phyloP scores from a whole-genome alignment of 768 basidiomycete species.

The Butyriboletus loyo region DNA sequence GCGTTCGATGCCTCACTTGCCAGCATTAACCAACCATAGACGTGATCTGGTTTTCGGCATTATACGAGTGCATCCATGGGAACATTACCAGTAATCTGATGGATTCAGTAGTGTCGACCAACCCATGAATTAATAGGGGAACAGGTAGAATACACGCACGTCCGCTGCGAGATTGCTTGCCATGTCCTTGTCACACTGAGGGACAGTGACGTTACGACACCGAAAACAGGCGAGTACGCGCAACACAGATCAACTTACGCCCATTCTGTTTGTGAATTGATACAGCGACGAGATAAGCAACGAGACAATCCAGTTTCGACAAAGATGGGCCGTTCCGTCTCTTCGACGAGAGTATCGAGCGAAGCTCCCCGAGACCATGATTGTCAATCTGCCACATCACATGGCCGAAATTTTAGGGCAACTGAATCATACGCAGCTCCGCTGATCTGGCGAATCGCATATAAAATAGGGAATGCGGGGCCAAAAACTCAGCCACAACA shows the following conservation, averaged over 20 bases:
- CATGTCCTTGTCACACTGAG: slow-evolving; percentile 8
- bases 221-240: neutral
- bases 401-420: neutral
- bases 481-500: slow-evolving; percentile 8
- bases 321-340: neutral
- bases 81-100: slow-evolving; percentile 4
- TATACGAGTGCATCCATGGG: slow-evolving; percentile 14
- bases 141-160: slow-evolving; percentile 6
- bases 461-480: slow-evolving; percentile 21
- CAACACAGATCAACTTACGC: slow-evolving; percentile 14
- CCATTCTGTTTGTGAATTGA: slow-evolving; percentile 27
- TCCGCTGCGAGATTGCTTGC: slow-evolving; percentile 16
- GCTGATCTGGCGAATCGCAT: neutral
- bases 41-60: slow-evolving; percentile 5
- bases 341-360: neutral
- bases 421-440: slow-evolving; percentile 13
- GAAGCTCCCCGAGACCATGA: slow-evolving; percentile 6
- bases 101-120: neutral
- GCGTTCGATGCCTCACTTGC: slow-evolving; percentile 8
- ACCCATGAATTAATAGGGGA: neutral
- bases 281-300: slow-evolving; percentile 23
- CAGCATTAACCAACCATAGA: slow-evolving; percentile 11
- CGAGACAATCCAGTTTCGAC: slow-evolving; percentile 30
- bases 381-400: slow-evolving; percentile 6
- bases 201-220: slow-evolving; percentile 12